Evolutionary conservation across 495 filamentous ascomycete genomes (phyloP), one percentile per base, ranked within the genome.

Genomic region (Echria macrotheca): DNA sequence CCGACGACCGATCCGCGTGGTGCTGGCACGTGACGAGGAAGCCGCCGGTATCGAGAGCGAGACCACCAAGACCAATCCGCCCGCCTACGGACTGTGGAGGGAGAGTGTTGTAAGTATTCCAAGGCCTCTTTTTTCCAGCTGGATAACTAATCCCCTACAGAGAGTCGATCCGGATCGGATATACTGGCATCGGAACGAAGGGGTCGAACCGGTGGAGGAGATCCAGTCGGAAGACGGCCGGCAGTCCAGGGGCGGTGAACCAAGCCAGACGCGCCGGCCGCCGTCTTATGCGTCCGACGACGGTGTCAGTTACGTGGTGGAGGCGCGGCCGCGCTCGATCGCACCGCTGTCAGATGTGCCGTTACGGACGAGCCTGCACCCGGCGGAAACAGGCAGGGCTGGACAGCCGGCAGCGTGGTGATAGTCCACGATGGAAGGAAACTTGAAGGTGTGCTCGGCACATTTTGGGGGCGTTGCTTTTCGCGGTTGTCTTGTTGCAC

Each of bases 11-110:
- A 86, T 87, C 41, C 74, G 73, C 25, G 78, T 85, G 4, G 69
- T 78, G 10, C 64, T 85, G 23, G 75, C 76, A 6, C 67, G 73
- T n/a, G 82, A 85, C 53, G 82, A 84, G 56, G 82, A 85, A 41
- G 69, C 69, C 19, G 70, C 71, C 17, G 70, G 77, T 33, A 73
- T 75, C 47, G 63, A 76, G 55, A 73, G 69, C 52, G 69, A 72
- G 22, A 63, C 70, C 0, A 70, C 74, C 31, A 82, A 81, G 60
- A 49, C 74, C 24, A 83, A 86, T 12, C 89, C 89, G 25, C 89
- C 89, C 12, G 87, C 88, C n/a, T 95, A 95, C 66, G 89, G 89
- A 2, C 61, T 86, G 8, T 95, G 88, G 89, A 71, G 86, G 50
- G 78, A 80, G 63, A 87, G 83, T 63, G 86, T 93, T 69, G 86